Base-by-base conservation (phyloP, 257 asterid species). In the Solanum lignicaule region DNA sequence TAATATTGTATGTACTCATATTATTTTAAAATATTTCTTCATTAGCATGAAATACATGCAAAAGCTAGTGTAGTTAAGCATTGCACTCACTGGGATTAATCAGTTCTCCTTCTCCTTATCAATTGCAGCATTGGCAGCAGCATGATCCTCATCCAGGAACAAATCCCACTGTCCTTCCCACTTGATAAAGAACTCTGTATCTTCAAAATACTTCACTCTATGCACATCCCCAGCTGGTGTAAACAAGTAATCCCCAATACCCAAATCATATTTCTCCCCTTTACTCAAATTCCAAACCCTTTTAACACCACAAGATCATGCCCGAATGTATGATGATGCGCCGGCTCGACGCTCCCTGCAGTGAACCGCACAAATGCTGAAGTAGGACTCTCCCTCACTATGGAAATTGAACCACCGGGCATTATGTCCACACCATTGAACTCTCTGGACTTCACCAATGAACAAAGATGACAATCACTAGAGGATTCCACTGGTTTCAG, bases 151-250 rank as follows among this genome's bases (percentile, higher is more conserved):
- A 89, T 95, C 98, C 86, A 96, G 84, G 89, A 94, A 85, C 87
- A 96, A 86, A 88, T 95, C 99, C 99, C 98, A 96, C 60, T 91
- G 95, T 38, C 99, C 99, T 85, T 96, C 98, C 98, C 99, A 95
- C 91, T 95, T 96, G 85, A 96, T 94, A 88, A 95, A 95, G 86
- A 95, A 96, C 96, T 96, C 98, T 0, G 99, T 94, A 87, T 96
- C 98, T 85, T 94, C 96, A 43, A 84, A 89, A 88, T 96, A 96
- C 93, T 92, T 91, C 62, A 94, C 98, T 14, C 98, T 87, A 72
- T 96, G 99, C 82, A 94, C 95, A 90, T 96, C 98, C 20, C 96
- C 98, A 0, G 95, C 98, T 2, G 97, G 96, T 3, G 98, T 95
- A 87, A 94, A 96, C 91, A 96, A 60, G 90, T 93, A 95, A 90